phyloP scores from a whole-genome alignment of 164 flowering plant genomes.

The Kalanchoe fedtschenkoi region DNA sequence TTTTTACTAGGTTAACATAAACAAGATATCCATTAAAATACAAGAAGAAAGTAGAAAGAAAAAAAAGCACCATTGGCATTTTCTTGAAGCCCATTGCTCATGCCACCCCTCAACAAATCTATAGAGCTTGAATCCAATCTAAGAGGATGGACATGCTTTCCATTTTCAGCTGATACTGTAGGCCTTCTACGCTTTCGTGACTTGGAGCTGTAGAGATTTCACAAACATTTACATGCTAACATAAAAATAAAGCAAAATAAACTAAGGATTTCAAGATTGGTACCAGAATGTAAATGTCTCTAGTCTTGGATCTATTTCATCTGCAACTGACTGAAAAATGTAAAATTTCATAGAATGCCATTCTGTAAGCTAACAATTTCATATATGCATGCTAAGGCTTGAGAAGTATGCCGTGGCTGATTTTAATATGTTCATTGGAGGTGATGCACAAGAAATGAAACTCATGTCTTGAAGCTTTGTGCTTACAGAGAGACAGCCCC shows the following conservation, averaged over 20 bases:
- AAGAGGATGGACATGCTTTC: constrained; percentile 41
- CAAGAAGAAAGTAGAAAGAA: neutral
- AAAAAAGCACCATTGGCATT: constrained; percentile 32
- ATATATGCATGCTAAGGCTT: neutral
- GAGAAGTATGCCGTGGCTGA: neutral
- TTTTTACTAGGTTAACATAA: neutral
- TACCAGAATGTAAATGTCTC: constrained; percentile 74
- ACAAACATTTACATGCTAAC: neutral
- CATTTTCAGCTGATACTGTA: constrained; percentile 21
- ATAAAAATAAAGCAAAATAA: neutral
- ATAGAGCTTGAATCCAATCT: constrained; percentile 43
- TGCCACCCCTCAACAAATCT: constrained; percentile 24
- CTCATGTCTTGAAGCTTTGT: neutral
- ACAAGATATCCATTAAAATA: neutral
- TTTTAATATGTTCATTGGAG: neutral
- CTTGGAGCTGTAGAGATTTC: constrained; percentile 39
- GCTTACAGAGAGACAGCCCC: constrained; percentile 9
- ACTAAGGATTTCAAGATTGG: neutral
- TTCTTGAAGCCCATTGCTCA: constrained; percentile 17
- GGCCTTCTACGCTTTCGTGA: constrained; percentile 35
- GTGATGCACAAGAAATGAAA: neutral
- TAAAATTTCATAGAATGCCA: neutral
- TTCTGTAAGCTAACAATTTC: neutral
- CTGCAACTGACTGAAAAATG: constrained; percentile 42
- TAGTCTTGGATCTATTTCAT: constrained; percentile 52